A percentile compares a stretch with the other conserved stretches of the same genome.
Conservation (phyloP, 2,329 filamentous ascomycete species). For the Aspergillus floridensis region DNA sequence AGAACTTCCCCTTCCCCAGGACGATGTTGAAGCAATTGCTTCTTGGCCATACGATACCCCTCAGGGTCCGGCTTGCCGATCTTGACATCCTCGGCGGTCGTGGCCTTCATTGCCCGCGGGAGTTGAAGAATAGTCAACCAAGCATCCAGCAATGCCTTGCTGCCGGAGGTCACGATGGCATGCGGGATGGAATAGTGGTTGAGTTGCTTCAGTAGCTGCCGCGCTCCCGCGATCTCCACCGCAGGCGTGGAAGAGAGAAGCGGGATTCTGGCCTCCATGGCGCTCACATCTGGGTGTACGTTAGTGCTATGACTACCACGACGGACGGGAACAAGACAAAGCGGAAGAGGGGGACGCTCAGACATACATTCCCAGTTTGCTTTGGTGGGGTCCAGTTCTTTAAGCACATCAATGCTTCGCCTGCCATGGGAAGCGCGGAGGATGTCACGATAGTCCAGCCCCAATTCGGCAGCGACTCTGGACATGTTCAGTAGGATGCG, state of each 20-base stretch:
- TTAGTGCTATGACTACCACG: not conserved
- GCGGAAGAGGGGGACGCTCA: not conserved
- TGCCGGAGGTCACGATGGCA: constrained; percentile 5
- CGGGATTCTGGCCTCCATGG: constrained; percentile 5
- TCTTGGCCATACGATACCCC: constrained; percentile 1
- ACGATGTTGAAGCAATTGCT: not conserved
- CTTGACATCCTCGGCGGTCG: constrained; percentile 5
- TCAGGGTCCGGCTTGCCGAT: constrained; percentile 7
- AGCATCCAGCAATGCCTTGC: not conserved
- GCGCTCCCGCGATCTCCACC: constrained; percentile 4
- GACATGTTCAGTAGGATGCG: not conserved
- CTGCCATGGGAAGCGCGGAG: constrained; percentile 5
- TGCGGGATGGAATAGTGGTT: not conserved
- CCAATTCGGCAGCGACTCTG: constrained; percentile 2
- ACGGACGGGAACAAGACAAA: too few relatives aligned
- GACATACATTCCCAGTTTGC: constrained; percentile 8
- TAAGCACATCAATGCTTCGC: constrained; percentile 5
- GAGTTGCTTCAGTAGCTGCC: not conserved
- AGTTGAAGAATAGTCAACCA: constrained; percentile 4
- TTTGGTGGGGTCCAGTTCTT: not conserved
- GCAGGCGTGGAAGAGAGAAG: not conserved
- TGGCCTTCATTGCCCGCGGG: constrained; percentile 3
- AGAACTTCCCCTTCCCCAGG: not conserved
- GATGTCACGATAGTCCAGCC: constrained; percentile 2
- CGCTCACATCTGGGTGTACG: constrained; percentile 3